These are phyloP conservation scores for Plectranthus barbatus DNA, from an alignment of 257 asterid genomes.

Conservation along the genomic window DNA sequence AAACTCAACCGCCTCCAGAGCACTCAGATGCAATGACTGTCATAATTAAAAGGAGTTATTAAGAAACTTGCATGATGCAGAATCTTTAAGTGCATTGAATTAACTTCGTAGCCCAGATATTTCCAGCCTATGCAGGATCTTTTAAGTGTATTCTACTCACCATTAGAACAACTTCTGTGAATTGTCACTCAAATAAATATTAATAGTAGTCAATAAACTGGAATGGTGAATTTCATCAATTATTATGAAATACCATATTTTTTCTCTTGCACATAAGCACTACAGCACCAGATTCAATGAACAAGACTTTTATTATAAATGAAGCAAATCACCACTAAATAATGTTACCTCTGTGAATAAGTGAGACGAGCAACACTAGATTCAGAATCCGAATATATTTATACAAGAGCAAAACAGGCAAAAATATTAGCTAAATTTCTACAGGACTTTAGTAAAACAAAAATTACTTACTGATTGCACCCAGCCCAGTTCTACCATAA, in stretches of 20 bases:
- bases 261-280: neutral
- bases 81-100: neutral
- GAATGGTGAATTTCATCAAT: no score
- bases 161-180: neutral
- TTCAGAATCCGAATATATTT: neutral
- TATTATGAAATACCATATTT: neutral
- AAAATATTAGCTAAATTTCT: neutral
- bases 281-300: neutral
- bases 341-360: neutral
- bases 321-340: neutral
- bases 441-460: conserved; percentile 7
- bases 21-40: conserved; percentile 67
- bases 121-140: neutral
- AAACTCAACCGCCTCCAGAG: conserved; percentile 72
- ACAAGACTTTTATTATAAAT: neutral
- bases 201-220: neutral
- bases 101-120: neutral
- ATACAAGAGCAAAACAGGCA: neutral
- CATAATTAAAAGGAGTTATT: neutral
- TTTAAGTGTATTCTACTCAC: no score
- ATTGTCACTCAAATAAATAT: neutral
- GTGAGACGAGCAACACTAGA: neutral
- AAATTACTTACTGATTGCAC: conserved; percentile 59
- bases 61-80: neutral
- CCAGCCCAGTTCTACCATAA: conserved; percentile 82